A percentile compares a stretch with the other conserved stretches of the same genome.
phyloP scores from a whole-genome alignment of 2,329 filamentous ascomycete species.

The Samsoniella hepiali region DNA sequence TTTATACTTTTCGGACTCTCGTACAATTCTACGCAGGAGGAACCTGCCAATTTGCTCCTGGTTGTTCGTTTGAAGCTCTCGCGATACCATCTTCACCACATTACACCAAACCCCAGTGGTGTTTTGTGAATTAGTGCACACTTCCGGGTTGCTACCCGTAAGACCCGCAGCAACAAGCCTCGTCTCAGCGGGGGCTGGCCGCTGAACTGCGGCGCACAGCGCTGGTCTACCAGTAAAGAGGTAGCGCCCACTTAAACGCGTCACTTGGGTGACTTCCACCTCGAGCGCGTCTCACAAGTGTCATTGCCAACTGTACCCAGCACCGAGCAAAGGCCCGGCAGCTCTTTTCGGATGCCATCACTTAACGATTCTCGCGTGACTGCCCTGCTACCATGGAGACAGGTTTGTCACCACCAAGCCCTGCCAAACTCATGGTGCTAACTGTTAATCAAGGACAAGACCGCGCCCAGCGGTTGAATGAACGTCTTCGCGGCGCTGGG shows the following conservation, averaged over 20 bases:
- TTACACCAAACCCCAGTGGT: background rate
- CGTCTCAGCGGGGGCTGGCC: background rate
- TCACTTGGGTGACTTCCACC: background rate
- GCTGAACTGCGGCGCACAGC: background rate
- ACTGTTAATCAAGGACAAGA: background rate
- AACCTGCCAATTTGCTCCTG: background rate
- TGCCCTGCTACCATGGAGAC: conserved; percentile 1
- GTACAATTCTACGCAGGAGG: no score
- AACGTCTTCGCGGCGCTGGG: conserved; percentile 64
- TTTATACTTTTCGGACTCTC: conserved; percentile 1
- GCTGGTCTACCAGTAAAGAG: background rate
- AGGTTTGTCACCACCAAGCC: background rate
- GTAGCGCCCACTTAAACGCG: conserved; percentile 4
- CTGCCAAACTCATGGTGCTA: background rate
- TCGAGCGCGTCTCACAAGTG: background rate
- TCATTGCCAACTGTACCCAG: background rate
- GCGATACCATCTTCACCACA: background rate
- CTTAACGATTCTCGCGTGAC: background rate
- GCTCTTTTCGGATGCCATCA: background rate
- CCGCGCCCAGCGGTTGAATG: conserved; percentile 47
- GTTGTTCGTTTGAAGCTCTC: background rate
- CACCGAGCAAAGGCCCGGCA: background rate
- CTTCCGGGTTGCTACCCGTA: background rate
- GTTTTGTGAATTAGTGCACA: conserved; percentile 12
- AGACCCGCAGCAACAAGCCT: conserved; percentile 1